Evolutionary conservation across 352 stramenopile genomes (phyloP), one percentile per base, ranked within the genome.

Genomic region (Phytophthora sp.): DNA sequence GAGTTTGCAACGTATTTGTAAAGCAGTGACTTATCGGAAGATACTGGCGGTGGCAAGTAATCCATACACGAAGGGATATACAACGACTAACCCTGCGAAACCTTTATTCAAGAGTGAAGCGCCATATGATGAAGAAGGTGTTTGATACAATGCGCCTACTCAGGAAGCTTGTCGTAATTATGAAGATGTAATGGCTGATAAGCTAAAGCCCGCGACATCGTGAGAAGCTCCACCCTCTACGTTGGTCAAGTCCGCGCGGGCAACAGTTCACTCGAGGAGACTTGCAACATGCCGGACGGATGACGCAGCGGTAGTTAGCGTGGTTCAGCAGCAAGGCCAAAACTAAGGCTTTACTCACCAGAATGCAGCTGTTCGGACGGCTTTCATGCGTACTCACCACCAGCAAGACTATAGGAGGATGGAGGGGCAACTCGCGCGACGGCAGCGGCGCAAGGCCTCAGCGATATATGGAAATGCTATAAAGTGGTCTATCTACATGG

Each of bases 41-140:
- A 8, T 65, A 57, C 18, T 65, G 46, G 46, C n/a, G 57, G 1
- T 65, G 57, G 27, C 20, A 65, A 24, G n/a, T 26, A 7, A 52
- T 58, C 13, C 57, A 58, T n/a, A 51, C 41, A 0, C 39, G 1
- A 27, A 2, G 2, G 21, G 41, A 1, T 53, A 62, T 7, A 20
- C 20, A 27, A 53, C 39, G 8, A 45, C 38, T 39, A 62, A 18
- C 54, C 41, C 1, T 54, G 41, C 44, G 41, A 62, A 62, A 54
- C 41, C 2, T 62, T 53, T 29, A 54, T n/a, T 33, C 36, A 38
- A 58, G 35, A 3, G 41, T 54, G 7, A 62, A 62, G 30, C 20
- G 20, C 7, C 54, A 54, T 45, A 23, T 46, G 1, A 54, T 62
- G 41, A 18, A 23, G 1, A 57, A 53, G 15, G 36, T 53, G 54